A percentile compares a stretch with the other conserved stretches of the same genome.
Evolutionary conservation across 129 eudicot species (phyloP).

Genomic region (Oenanthe sinensis): DNA sequence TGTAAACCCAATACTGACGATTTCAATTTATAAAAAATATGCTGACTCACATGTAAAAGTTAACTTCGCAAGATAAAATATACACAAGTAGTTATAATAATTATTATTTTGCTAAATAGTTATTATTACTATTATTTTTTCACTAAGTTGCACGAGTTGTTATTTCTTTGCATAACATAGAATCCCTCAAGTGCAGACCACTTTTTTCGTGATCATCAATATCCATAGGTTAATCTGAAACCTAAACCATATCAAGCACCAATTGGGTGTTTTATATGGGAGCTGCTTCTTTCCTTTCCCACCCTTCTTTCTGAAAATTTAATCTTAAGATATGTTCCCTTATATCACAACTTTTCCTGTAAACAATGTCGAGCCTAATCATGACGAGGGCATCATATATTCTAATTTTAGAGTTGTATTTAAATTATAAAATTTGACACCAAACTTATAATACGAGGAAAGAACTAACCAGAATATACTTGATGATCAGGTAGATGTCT

Average conservation of each 20-base stretch:
- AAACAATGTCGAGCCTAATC: not conserved
- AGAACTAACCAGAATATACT: conserved; percentile 46
- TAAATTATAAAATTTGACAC: not conserved
- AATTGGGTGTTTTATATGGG: not conserved
- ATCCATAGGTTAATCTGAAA: not conserved
- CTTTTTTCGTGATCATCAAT: not conserved
- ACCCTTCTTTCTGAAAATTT: not conserved
- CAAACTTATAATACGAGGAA: not conserved
- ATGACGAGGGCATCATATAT: not conserved
- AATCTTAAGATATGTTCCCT: not conserved
- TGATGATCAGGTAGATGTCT: conserved; percentile 65
- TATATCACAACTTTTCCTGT: not conserved
- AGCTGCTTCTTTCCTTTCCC: not conserved
- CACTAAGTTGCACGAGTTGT: no score
- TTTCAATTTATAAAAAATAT: not conserved
- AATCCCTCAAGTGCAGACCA: not conserved
- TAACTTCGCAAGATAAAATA: not conserved
- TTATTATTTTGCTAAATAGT: no score
- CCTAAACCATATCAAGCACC: not conserved
- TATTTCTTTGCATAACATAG: not conserved
- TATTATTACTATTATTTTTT: no score
- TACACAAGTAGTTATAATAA: not conserved
- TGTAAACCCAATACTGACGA: not conserved
- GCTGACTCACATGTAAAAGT: not conserved
- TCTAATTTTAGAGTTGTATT: not conserved